A percentile compares a stretch with the other conserved stretches of the same genome.
phyloP scores from a whole-genome alignment of 1,284 basidiomycete species.

The Pseudozyma sp. region DNA sequence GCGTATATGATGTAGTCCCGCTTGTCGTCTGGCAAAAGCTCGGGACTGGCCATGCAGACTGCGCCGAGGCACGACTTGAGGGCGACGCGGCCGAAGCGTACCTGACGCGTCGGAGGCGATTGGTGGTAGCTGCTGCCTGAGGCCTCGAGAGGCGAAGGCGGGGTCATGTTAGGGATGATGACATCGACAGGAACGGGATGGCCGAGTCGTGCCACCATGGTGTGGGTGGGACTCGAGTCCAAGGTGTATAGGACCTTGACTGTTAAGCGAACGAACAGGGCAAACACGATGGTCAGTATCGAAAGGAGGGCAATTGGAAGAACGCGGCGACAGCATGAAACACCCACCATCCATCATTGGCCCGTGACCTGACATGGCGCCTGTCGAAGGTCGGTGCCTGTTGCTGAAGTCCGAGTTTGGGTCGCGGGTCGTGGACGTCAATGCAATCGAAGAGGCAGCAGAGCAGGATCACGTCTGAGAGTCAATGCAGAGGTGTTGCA shows the following conservation, averaged over 20 bases:
- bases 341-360: conserved; percentile 44
- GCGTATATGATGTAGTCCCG: conserved; percentile 67
- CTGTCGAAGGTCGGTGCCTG: not conserved
- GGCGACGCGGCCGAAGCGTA: conserved; percentile 57
- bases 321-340: not conserved
- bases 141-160: conserved; percentile 25
- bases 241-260: conserved; percentile 68
- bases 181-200: conserved; percentile 53
- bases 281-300: not conserved
- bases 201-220: conserved; percentile 61
- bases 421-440: conserved; percentile 5
- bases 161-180: conserved; percentile 48
- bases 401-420: not conserved
- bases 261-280: conserved; percentile 7
- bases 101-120: conserved; percentile 22
- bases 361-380: conserved; percentile 55
- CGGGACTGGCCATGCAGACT: conserved; percentile 66
- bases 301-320: not conserved
- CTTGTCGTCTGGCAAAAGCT: conserved; percentile 60
- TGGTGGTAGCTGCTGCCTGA: conserved; percentile 30
- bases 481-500: conserved; percentile 2
- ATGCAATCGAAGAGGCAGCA: not conserved
- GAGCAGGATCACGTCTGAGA: conserved; percentile 11
- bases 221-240: conserved; percentile 60
- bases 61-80: conserved; percentile 66